phyloP scores from a whole-genome alignment of 2,329 filamentous ascomycete species.

The Apiospora phragmitis region DNA sequence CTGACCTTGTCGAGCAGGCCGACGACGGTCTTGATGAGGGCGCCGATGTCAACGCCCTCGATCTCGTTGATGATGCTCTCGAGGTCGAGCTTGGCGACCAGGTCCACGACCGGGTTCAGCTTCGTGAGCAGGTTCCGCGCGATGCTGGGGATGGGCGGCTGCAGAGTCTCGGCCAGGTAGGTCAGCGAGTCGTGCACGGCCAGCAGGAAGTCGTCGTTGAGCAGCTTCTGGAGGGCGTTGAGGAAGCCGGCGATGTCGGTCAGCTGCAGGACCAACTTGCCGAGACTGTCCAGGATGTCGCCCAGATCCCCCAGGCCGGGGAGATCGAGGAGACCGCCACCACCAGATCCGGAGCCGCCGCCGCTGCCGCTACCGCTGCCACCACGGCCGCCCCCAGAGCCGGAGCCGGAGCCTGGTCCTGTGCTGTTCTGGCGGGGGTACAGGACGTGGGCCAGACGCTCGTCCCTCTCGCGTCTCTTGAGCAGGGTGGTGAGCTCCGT shows the following conservation, averaged over 20 bases:
- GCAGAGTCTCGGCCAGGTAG: constrained; percentile 38
- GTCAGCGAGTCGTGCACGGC: constrained; percentile 42
- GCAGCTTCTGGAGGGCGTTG: constrained; percentile 31
- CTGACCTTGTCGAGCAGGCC: constrained; percentile 14
- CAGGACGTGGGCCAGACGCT: constrained; percentile 18
- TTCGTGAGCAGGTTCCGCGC: constrained; percentile 28
- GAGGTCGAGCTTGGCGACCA: constrained; percentile 28
- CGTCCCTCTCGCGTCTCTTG: constrained; percentile 26
- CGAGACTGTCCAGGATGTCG: constrained; percentile 25
- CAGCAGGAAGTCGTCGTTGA: constrained; percentile 40
- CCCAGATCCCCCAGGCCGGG: constrained; percentile 28
- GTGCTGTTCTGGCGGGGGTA: constrained; percentile 28
- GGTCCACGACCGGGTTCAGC: constrained; percentile 29
- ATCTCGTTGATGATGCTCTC: constrained; percentile 29
- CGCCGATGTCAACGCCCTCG: constrained; percentile 33
- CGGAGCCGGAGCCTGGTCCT: constrained; percentile 17
- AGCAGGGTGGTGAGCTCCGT: constrained; percentile 43
- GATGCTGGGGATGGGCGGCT: constrained; percentile 35
- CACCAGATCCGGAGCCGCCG: constrained; percentile 14
- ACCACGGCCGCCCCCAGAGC: constrained; percentile 10
- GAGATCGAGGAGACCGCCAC: constrained; percentile 19
- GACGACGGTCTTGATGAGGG: constrained; percentile 31
- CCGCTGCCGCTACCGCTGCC: constrained; percentile 14
- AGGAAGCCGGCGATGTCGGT: constrained; percentile 29
- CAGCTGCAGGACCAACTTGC: constrained; percentile 25